These are phyloP conservation scores for Sugiyamaella americana DNA, from an alignment of 805 yeast genomes.

Conservation along the genomic window DNA sequence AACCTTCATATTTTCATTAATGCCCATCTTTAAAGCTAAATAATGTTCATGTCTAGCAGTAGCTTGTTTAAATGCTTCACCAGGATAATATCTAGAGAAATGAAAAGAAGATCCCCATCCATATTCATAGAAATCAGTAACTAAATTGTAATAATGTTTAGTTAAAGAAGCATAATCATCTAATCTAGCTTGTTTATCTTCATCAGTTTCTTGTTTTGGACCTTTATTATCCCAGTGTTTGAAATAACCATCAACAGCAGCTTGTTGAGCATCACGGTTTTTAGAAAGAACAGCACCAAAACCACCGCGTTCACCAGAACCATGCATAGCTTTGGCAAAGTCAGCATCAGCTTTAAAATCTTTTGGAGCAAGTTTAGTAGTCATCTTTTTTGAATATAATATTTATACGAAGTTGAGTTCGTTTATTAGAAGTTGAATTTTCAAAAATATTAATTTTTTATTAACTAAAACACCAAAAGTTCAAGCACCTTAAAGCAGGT, in stretches of 20 bases:
- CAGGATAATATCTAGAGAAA: constrained; percentile 86
- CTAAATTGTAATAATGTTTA: constrained; percentile 92
- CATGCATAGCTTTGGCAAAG: constrained; percentile 84
- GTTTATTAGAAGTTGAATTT: too few relatives aligned
- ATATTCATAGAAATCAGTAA: constrained; percentile 96
- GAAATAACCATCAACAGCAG: constrained; percentile 85
- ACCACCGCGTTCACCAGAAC: constrained; percentile 64
- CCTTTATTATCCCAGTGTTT: constrained; percentile 95
- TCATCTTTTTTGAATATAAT: constrained; percentile 9
- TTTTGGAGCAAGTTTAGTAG: constrained; percentile 44
- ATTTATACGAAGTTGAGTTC: background rate
- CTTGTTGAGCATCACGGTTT: constrained; percentile 69
- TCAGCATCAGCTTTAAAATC: constrained; percentile 54
- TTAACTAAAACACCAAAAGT: too few relatives aligned
- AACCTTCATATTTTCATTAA: constrained; percentile 74
- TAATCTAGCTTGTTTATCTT: constrained; percentile 48
- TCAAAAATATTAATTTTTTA: too few relatives aligned
- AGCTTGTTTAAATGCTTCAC: constrained; percentile 91
- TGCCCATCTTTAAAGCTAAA: constrained; percentile 79
- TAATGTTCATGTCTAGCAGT: constrained; percentile 93
- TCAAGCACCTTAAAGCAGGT: too few relatives aligned
- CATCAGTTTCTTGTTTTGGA: constrained; percentile 60
- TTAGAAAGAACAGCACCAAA: constrained; percentile 70
- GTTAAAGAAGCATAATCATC: constrained; percentile 86
- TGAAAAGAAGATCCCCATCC: constrained; percentile 99